Evolutionary conservation across 2,329 filamentous ascomycete species (phyloP).

Genomic region (Endocalyx cinctus): DNA sequence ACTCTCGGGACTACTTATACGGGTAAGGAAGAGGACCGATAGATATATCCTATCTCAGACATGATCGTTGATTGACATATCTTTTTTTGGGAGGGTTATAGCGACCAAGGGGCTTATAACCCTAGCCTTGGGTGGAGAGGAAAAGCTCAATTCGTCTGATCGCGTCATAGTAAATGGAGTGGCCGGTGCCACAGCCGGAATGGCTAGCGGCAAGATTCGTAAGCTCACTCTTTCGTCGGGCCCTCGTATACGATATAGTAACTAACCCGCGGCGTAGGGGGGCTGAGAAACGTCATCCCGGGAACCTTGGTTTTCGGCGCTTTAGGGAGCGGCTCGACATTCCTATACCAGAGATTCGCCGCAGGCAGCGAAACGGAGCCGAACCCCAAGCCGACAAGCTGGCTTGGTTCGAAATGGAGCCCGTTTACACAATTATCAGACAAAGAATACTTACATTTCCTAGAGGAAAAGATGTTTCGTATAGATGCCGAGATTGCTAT

Average conservation of each 20-base stretch:
- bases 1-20: slow-evolving; percentile 72
- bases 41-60: too few relatives aligned
- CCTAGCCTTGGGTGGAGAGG: slow-evolving; percentile 44
- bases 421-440: slow-evolving; percentile 66
- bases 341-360: slow-evolving; percentile 20
- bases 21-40: slow-evolving; percentile 54
- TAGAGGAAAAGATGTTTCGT: slow-evolving; percentile 65
- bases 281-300: slow-evolving; percentile 48
- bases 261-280: slow-evolving; percentile 33
- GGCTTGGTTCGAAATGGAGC: slow-evolving; percentile 63
- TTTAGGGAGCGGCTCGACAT: slow-evolving; percentile 33
- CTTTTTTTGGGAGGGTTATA: too few relatives aligned
- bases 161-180: slow-evolving; percentile 63
- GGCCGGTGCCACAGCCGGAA: slow-evolving; percentile 65
- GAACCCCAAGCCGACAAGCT: slow-evolving; percentile 19
- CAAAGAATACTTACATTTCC: slow-evolving; percentile 64
- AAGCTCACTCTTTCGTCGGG: slow-evolving; percentile 22
- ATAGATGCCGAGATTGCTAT: slow-evolving; percentile 74
- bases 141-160: slow-evolving; percentile 52
- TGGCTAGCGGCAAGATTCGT: slow-evolving; percentile 54
- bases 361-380: slow-evolving; percentile 8
- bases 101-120: slow-evolving; percentile 43
- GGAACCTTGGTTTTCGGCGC: slow-evolving; percentile 45
- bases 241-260: background rate
- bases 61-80: too few relatives aligned